phyloP scores from a whole-genome alignment of 1,139 yeast species.

The Zygoascus meyerae region DNA sequence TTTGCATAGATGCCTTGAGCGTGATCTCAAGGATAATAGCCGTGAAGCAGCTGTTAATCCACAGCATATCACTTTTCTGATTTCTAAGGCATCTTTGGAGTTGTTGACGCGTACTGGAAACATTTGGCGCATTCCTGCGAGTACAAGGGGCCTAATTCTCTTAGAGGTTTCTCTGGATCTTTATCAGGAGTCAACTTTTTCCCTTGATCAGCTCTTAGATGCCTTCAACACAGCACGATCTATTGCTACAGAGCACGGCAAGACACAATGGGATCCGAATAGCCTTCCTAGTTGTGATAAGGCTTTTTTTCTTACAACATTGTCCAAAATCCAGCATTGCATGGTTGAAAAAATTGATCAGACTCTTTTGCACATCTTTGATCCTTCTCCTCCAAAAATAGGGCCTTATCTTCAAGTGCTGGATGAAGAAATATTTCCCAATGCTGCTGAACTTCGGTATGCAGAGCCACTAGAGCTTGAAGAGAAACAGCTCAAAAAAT shows the following conservation, averaged over 20 bases:
- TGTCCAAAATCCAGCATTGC: slow-evolving; percentile 45
- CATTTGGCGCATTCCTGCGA: slow-evolving; percentile 56
- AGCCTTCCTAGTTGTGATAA: slow-evolving; percentile 50
- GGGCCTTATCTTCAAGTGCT: slow-evolving; percentile 49
- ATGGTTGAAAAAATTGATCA: slow-evolving; percentile 46
- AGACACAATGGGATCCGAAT: slow-evolving; percentile 37
- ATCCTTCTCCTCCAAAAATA: slow-evolving; percentile 53
- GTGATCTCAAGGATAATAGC: slow-evolving; percentile 29
- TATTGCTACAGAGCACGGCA: slow-evolving; percentile 34
- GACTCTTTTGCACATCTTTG: slow-evolving; percentile 44
- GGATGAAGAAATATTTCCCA: slow-evolving; percentile 44
- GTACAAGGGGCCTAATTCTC: slow-evolving; percentile 48
- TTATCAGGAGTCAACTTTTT: slow-evolving; percentile 65
- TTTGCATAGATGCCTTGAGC: slow-evolving; percentile 30
- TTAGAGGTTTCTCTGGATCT: slow-evolving; percentile 40
- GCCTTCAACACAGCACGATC: slow-evolving; percentile 42
- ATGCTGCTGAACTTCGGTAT: slow-evolving; percentile 42
- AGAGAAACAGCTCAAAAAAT: slow-evolving; percentile 47
- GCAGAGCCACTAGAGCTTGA: slow-evolving; percentile 39
- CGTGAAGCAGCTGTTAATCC: slow-evolving; percentile 22
- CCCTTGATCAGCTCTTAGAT: slow-evolving; percentile 45
- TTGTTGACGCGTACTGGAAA: slow-evolving; percentile 44
- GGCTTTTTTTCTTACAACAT: slow-evolving; percentile 46
- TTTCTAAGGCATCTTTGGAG: slow-evolving; percentile 39
- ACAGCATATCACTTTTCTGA: slow-evolving; percentile 31